Percentiles rank a stretch among this genome's conserved stretches.
Evolutionary conservation across 352 stramenopile species (phyloP).

Genomic region (Phytopythium cucurbitacearum): DNA sequence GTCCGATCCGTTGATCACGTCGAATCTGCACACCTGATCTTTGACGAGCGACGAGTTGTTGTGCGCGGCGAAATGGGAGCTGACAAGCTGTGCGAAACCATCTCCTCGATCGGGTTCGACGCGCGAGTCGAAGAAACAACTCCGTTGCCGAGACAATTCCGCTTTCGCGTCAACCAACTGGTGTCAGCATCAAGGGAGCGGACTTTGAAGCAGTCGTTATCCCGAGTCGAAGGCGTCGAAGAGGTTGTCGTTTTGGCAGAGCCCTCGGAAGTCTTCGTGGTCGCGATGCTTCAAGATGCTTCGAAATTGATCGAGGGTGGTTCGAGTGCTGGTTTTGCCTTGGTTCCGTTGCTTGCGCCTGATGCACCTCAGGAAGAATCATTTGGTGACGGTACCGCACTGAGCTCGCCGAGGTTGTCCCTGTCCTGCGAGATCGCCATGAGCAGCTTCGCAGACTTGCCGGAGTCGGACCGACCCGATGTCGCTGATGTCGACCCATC

Average conservation of each 20-base stretch:
- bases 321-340: constrained; percentile 31
- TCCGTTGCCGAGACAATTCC: constrained; percentile 42
- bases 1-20: constrained; percentile 38
- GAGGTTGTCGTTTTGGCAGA: constrained; percentile 52
- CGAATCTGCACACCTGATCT: constrained; percentile 44
- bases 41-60: constrained; percentile 55
- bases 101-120: constrained; percentile 67
- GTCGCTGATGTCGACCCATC: constrained; percentile 3
- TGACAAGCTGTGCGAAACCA: constrained; percentile 27
- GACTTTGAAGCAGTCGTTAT: constrained; percentile 21
- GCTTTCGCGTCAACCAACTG: constrained; percentile 45
- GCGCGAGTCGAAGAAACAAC: constrained; percentile 28
- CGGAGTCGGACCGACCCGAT: neutral
- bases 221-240: constrained; percentile 60
- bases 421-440: neutral
- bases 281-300: constrained; percentile 44
- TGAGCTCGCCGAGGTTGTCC: neutral
- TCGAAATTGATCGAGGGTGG: constrained; percentile 32
- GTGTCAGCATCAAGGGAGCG: constrained; percentile 16
- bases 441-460: neutral
- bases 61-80: constrained; percentile 44
- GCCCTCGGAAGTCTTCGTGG: constrained; percentile 49
- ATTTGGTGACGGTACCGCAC: too few species aligned
- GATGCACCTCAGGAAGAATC: too few species aligned
- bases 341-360: constrained; percentile 14